A percentile compares a stretch with the other conserved stretches of the same genome.
These are phyloP conservation scores for Sporothrix variecibatus DNA, from an alignment of 2,329 filamentous ascomycete species.

Conservation along the genomic window DNA sequence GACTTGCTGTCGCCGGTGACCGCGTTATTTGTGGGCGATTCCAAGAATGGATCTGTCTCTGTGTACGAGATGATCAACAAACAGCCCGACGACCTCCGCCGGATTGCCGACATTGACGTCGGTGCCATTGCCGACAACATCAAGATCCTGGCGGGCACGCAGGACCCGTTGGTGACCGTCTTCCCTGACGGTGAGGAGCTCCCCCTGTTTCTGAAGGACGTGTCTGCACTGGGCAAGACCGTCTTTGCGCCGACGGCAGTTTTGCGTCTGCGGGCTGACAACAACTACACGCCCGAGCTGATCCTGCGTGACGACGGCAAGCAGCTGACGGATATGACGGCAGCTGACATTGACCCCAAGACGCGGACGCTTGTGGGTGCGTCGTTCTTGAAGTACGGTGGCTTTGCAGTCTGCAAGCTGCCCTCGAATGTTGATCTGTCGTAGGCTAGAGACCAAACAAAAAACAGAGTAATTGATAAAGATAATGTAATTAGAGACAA, in stretches of 20 bases:
- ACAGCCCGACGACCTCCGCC: background rate
- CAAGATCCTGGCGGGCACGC: constrained; percentile 1
- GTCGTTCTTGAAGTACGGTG: constrained; percentile 2
- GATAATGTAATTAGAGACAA: background rate
- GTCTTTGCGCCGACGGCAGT: constrained; percentile 2
- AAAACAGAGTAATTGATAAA: background rate
- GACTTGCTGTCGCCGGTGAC: background rate
- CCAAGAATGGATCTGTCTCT: background rate
- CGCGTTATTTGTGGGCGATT: background rate
- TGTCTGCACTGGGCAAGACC: background rate
- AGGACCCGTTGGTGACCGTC: background rate
- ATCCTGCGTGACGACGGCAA: background rate
- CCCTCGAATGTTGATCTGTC: background rate
- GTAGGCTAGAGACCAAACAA: too few relatives aligned
- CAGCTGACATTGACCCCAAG: constrained; percentile 4
- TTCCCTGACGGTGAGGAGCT: constrained; percentile 8
- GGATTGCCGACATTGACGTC: background rate
- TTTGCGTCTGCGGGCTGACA: background rate
- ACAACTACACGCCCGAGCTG: background rate
- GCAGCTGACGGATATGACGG: constrained; percentile 7
- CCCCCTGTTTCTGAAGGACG: background rate
- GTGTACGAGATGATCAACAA: background rate
- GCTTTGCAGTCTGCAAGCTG: constrained; percentile 5
- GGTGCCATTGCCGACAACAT: constrained; percentile 9
- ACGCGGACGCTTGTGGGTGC: constrained; percentile 1